Base-by-base conservation (phyloP, 2,329 filamentous ascomycete genomes). In the Colletotrichum sp. region DNA sequence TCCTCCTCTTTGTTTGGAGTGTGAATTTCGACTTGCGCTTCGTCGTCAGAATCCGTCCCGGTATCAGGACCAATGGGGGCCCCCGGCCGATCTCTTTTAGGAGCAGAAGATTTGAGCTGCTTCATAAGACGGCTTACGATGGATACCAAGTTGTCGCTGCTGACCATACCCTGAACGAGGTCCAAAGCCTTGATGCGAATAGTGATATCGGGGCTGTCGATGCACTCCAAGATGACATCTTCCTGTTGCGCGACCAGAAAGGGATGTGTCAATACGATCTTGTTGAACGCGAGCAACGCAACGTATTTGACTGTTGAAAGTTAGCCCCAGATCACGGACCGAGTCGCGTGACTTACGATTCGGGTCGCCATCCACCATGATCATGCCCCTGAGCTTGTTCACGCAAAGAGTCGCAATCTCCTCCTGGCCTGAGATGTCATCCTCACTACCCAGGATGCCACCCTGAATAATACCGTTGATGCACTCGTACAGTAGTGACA, bases 381-480 rank as follows among this genome's bases (percentile, higher is more conserved):
- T 93, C 95, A 98, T 98, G 78, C 95, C 95, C 78, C 97, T 91
- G 28, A 99, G 89, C 84, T 98, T 99, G 76, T 92, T 95, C 30
- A 98, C 96, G 83, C 97, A 99, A 7, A 99, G 89, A 32, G 93
- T 93, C 8, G 97, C 97, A 81, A 99, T 95, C 83, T 98, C 96
- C 79, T 98, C 96, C 52, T 94, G 94, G 70, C 96, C 96, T 38
- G 93, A 90, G 24, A 93, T 92, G 69, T 95, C 94, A 78, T 96
- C 95, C 32, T 93, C 92, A 59, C 93, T 95, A 36, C 95, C 95
- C 65, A 99, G 87, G 73, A 99, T 98, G 1, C 97, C 97, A 32
- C 97, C 97, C 83, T 98, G 96, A 74, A 99, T 98, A 77, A 99
- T 98, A 28, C 97, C 97, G 83, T 98, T 98, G 85, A 99, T 98